Conservation (phyloP, 495 filamentous ascomycete species). For the Opeltia flavorubescens region DNA sequence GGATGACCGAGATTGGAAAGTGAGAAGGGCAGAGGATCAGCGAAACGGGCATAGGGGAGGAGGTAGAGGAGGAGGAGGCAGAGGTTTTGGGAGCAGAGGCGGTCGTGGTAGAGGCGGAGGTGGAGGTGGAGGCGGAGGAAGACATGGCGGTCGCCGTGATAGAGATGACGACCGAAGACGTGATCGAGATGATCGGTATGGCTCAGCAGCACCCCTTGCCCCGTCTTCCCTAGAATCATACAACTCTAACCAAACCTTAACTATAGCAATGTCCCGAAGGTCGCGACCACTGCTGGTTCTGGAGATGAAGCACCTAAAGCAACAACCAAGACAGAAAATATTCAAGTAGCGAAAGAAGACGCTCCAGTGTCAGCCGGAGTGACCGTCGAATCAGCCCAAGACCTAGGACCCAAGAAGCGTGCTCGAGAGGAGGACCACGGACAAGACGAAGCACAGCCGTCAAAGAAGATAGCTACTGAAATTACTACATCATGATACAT, state of each 20-base stretch:
- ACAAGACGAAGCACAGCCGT: slow-evolving; percentile 21
- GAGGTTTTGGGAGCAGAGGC: slow-evolving; percentile 18
- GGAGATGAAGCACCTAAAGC: background rate
- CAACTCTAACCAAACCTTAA: slow-evolving; percentile 2
- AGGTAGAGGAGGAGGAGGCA: slow-evolving; percentile 23
- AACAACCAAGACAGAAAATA: background rate
- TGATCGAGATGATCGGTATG: slow-evolving; percentile 35
- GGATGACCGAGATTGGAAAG: slow-evolving; percentile 53
- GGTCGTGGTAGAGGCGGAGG: slow-evolving; percentile 23
- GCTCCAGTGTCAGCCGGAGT: background rate
- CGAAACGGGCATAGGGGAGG: slow-evolving; percentile 42
- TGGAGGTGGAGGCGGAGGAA: slow-evolving; percentile 24
- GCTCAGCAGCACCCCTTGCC: background rate
- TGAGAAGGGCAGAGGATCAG: slow-evolving; percentile 50
- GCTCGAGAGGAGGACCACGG: slow-evolving; percentile 24
- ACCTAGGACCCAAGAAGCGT: slow-evolving; percentile 30
- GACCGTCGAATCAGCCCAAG: slow-evolving; percentile 3
- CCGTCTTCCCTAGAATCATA: background rate
- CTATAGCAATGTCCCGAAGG: slow-evolving; percentile 31
- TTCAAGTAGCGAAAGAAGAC: background rate
- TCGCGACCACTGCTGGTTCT: slow-evolving; percentile 25
- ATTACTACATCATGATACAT: background rate
- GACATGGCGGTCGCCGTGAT: slow-evolving; percentile 14
- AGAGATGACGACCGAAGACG: slow-evolving; percentile 6
- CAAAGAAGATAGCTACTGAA: slow-evolving; percentile 37